These are phyloP conservation scores for Rhododendron mucronatum DNA, from an alignment of 148 eudicot genomes.

Conservation along the genomic window DNA sequence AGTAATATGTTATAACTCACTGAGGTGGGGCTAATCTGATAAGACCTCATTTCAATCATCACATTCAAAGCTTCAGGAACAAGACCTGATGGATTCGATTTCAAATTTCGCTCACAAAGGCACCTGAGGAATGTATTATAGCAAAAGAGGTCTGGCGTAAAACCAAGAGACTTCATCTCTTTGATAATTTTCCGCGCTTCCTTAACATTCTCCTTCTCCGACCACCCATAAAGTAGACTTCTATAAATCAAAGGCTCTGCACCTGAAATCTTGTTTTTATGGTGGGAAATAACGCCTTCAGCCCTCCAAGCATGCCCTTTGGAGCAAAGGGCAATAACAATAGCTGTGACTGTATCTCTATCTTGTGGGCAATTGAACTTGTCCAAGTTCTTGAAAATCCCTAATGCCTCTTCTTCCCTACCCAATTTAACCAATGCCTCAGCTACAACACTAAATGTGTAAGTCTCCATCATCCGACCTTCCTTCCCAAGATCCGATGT, in stretches of 20 bases:
- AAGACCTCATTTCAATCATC: constrained; percentile 58
- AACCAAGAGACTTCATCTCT: constrained; percentile 47
- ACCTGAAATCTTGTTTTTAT: constrained; percentile 45
- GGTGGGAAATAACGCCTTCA: constrained; percentile 51
- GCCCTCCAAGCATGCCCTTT: constrained; percentile 59
- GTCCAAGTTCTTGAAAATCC: constrained; percentile 54
- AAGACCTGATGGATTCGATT: constrained; percentile 53
- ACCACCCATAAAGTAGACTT: constrained; percentile 57
- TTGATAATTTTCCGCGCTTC: constrained; percentile 51
- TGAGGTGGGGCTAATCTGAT: constrained; percentile 39
- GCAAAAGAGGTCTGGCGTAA: constrained; percentile 51
- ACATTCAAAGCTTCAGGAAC: constrained; percentile 64
- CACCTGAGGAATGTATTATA: constrained; percentile 56
- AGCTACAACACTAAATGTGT: constrained; percentile 43
- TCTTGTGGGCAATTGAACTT: constrained; percentile 52
- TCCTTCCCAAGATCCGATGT: constrained; percentile 42
- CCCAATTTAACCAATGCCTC: constrained; percentile 47
- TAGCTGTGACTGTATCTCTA: constrained; percentile 36
- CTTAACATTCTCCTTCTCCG: constrained; percentile 43
- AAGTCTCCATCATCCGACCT: constrained; percentile 40
- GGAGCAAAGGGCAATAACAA: constrained; percentile 48
- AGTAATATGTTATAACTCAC: constrained; percentile 49
- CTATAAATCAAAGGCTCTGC: constrained; percentile 43
- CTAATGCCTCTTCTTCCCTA: constrained; percentile 58
- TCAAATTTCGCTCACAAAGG: constrained; percentile 50